Conservation (phyloP, 441 rosid genomes). For the Geranium incanum region DNA sequence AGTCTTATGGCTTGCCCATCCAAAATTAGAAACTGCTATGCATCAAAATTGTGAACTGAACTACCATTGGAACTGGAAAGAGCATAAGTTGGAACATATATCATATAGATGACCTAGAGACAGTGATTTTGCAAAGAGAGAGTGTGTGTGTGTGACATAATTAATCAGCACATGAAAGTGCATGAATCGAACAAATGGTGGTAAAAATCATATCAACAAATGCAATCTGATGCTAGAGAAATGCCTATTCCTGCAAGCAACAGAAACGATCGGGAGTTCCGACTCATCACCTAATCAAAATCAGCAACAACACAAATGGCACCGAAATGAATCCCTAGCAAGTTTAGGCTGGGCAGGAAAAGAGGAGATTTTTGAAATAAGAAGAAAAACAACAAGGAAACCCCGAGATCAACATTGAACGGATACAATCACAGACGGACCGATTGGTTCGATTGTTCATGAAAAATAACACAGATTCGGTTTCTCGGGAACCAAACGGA, state of each 20-base stretch:
- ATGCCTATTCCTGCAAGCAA: not conserved
- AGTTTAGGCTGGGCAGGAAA: not conserved
- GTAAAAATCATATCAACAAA: not conserved
- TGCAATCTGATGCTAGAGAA: not conserved
- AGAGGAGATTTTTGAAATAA: not conserved
- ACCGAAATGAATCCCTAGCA: not conserved
- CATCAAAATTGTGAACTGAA: not conserved
- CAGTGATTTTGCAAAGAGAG: not conserved
- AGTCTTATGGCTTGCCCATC: not conserved
- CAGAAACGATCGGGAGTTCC: not conserved
- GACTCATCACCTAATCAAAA: not conserved
- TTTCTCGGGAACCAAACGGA: not conserved
- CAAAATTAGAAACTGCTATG: not conserved
- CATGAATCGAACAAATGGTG: not conserved
- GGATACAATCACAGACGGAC: not conserved
- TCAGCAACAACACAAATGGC: not conserved
- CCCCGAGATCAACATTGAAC: not conserved
- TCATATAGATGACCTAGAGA: not conserved
- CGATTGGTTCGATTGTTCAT: not conserved
- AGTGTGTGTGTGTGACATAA: not conserved
- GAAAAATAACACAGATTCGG: not conserved
- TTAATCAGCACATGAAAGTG: not conserved
- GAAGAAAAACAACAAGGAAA: not conserved
- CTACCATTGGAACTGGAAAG: not conserved
- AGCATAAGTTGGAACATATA: not conserved